Evolutionary conservation across 257 asterid genomes (phyloP).

Genomic region (Petunia axillaris): DNA sequence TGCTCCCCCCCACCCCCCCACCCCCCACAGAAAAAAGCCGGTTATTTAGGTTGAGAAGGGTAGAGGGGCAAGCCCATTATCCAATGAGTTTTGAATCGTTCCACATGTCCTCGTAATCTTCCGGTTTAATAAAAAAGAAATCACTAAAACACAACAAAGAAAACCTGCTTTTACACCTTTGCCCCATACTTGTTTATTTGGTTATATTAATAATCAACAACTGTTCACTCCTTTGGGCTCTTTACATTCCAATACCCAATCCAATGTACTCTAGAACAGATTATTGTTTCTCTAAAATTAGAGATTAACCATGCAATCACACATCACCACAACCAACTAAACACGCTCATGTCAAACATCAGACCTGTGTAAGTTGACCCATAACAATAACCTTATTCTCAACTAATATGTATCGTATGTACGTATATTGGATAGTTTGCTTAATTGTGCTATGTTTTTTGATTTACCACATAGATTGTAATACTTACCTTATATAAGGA

Average conservation of each 20-base stretch:
- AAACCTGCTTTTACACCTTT: background rate
- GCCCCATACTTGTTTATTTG: background rate
- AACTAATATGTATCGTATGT: background rate
- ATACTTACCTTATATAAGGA: no score
- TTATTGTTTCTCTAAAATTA: background rate
- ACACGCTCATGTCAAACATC: background rate
- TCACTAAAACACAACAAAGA: background rate
- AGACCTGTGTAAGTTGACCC: background rate
- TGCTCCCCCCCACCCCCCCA: no score
- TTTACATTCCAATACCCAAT: background rate
- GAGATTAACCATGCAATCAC: slow-evolving; percentile 6
- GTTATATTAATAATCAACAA: background rate
- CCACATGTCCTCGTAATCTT: no score
- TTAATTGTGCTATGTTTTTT: slow-evolving; percentile 6
- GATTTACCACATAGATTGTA: background rate
- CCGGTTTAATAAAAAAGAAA: no score
- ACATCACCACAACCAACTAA: background rate
- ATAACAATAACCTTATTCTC: background rate
- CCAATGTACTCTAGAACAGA: background rate
- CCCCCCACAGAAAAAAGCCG: no score
- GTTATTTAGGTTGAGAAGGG: no score
- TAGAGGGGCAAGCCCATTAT: no score
- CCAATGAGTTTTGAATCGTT: no score
- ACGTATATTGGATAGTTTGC: background rate
- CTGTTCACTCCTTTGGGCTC: background rate